These are phyloP conservation scores for Bipolaris bicolor DNA, from an alignment of 2,329 filamentous ascomycete species.

Conservation along the genomic window DNA sequence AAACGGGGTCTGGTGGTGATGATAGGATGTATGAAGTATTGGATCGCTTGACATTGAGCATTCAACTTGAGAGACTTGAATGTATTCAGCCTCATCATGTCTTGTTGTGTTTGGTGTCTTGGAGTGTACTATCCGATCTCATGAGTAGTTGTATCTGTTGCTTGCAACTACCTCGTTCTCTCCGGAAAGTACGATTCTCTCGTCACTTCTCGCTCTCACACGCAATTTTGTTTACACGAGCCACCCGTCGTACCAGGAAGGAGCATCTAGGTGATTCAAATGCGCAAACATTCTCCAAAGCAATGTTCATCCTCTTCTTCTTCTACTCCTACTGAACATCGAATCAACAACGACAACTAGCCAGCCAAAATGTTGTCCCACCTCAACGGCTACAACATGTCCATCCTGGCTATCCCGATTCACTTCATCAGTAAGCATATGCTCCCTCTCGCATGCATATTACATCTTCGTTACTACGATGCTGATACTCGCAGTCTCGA, in stretches of 20 bases:
- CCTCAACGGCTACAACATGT: conserved; percentile 42
- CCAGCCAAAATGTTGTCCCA: conserved; percentile 23
- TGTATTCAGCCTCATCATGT: no score
- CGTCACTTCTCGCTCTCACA: no score
- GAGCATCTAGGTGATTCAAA: no score
- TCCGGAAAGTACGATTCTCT: no score
- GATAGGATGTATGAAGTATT: no score
- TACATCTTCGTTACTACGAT: neutral
- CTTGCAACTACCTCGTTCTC: no score
- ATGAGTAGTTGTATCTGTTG: no score
- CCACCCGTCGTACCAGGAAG: no score
- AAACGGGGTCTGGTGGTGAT: conserved; percentile 30
- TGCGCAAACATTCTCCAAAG: neutral
- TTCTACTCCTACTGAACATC: neutral
- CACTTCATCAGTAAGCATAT: conserved; percentile 45
- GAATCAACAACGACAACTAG: neutral
- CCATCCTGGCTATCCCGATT: conserved; percentile 54
- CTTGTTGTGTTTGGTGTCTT: no score
- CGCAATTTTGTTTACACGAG: no score
- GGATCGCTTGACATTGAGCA: conserved; percentile 5
- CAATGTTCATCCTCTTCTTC: neutral
- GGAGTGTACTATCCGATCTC: no score
- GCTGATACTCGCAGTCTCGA: conserved; percentile 33
- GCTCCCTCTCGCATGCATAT: neutral
- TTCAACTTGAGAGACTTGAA: conserved; percentile 1